Conservation (phyloP, 371 early-diverging fungal genomes). For the Quaeritorhiza haematococci region DNA sequence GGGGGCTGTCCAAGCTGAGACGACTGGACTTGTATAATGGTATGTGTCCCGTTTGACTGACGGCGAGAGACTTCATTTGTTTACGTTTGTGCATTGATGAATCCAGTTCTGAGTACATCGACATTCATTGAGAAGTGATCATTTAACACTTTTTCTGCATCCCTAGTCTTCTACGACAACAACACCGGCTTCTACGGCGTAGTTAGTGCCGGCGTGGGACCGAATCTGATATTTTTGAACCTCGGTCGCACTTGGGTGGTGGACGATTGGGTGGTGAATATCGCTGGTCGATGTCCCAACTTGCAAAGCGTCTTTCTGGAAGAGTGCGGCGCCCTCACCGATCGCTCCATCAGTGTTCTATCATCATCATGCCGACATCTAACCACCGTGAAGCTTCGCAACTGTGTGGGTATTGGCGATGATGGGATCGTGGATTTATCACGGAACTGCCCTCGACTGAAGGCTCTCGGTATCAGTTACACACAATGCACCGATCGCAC, state of each 20-base stretch:
- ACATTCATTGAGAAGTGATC: too few relatives aligned
- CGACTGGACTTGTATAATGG: too few relatives aligned
- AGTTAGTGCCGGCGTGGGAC: too few relatives aligned
- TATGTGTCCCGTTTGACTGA: too few relatives aligned
- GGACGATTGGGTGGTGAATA: background rate
- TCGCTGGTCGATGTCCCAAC: conserved; percentile 3
- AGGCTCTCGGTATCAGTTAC: conserved; percentile 7
- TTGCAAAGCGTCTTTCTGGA: conserved; percentile 7
- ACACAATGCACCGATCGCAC: conserved; percentile 5
- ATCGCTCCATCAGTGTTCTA: conserved; percentile 2
- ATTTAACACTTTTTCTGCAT: too few relatives aligned
- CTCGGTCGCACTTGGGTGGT: conserved; percentile 12
- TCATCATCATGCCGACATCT: conserved; percentile 2
- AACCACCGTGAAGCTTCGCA: conserved; percentile 8
- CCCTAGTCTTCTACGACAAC: too few relatives aligned
- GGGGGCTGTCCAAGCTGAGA: too few relatives aligned
- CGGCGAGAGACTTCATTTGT: too few relatives aligned
- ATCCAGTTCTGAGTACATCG: too few relatives aligned
- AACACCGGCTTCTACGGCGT: too few relatives aligned
- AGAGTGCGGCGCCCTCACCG: conserved; percentile 7
- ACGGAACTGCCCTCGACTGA: conserved; percentile 13
- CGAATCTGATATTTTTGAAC: too few relatives aligned
- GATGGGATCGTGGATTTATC: background rate
- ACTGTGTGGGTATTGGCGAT: background rate
- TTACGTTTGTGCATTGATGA: too few relatives aligned